phyloP scores from a whole-genome alignment of 2,329 filamentous ascomycete genomes.

The Neurospora sp. region DNA sequence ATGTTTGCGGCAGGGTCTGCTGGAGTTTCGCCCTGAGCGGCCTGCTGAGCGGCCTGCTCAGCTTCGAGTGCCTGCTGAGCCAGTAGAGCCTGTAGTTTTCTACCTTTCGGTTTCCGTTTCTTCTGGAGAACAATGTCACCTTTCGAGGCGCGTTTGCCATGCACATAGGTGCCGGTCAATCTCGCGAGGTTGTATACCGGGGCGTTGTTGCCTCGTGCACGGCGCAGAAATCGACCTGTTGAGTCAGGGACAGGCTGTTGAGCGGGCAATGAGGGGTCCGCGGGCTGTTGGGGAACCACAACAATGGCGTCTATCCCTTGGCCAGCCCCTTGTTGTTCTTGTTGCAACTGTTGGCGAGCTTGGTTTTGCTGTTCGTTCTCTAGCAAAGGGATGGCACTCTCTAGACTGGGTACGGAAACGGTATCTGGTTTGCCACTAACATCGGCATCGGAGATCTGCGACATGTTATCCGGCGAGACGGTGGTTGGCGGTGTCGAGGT shows the following conservation, averaged over 20 bases:
- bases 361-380: conserved; percentile 3
- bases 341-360: neutral
- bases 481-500: conserved; percentile 25
- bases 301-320: conserved; percentile 13
- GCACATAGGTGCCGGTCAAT: conserved; percentile 50
- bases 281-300: conserved; percentile 10
- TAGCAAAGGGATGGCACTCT: conserved; percentile 10
- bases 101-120: conserved; percentile 5
- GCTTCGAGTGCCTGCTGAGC: neutral
- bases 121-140: conserved; percentile 36
- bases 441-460: conserved; percentile 21
- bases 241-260: conserved; percentile 15
- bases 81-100: neutral
- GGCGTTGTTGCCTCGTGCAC: conserved; percentile 43
- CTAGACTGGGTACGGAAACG: conserved; percentile 10
- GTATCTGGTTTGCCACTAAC: conserved; percentile 15
- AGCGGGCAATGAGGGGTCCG: neutral
- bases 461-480: conserved; percentile 23
- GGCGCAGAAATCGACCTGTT: conserved; percentile 37
- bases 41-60: neutral
- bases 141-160: conserved; percentile 45
- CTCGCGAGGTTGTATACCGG: conserved; percentile 55
- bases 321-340: conserved; percentile 3
- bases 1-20: neutral
- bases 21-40: neutral